Conservation (phyloP, 2,329 filamentous ascomycete species). For the Penicillium janthinellum region DNA sequence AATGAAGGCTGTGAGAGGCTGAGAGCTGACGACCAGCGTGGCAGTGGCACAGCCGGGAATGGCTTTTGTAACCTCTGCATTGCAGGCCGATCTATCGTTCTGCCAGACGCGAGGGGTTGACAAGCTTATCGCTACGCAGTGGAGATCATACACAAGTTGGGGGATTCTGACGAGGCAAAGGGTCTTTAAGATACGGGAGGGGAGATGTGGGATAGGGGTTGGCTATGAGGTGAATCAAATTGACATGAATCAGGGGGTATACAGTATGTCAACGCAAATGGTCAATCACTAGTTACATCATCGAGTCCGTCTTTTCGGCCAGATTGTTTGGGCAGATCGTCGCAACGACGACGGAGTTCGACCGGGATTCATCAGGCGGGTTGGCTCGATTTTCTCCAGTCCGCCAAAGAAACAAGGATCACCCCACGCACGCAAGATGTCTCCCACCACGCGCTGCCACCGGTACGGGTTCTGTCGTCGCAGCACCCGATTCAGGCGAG, state of each 20-base stretch:
- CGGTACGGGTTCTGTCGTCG: slow-evolving; percentile 40
- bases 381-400: slow-evolving; percentile 22
- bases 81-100: neutral
- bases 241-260: neutral
- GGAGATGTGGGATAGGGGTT: neutral
- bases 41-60: slow-evolving; percentile 1
- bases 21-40: slow-evolving; percentile 3
- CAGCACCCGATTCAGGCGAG: slow-evolving; percentile 39
- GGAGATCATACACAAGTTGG: neutral
- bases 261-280: neutral
- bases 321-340: slow-evolving; percentile 2
- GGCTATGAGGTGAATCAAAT: neutral
- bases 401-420: slow-evolving; percentile 32
- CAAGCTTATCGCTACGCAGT: neutral
- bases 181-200: neutral
- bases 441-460: slow-evolving; percentile 32
- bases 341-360: slow-evolving; percentile 16
- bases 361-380: slow-evolving; percentile 28
- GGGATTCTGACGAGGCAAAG: neutral
- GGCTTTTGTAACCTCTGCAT: neutral
- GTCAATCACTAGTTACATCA: neutral
- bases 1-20: neutral
- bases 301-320: slow-evolving; percentile 5
- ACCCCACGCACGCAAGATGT: slow-evolving; percentile 41
- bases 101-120: neutral